phyloP scores from a whole-genome alignment of 805 yeast genomes.

The Wickerhamomyces ciferrii region DNA sequence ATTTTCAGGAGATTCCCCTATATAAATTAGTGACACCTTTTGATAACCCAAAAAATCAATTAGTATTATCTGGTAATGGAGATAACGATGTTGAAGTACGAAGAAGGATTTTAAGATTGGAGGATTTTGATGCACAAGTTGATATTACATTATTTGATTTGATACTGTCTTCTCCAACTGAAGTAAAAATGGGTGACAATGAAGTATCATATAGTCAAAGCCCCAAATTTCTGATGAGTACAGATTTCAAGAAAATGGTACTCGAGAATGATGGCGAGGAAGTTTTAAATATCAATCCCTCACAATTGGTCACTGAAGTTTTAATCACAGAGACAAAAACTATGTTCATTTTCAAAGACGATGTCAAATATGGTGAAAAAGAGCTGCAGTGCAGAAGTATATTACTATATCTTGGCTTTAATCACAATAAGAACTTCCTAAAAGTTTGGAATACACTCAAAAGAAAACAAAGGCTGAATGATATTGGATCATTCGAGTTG shows the following conservation, averaged over 20 bases:
- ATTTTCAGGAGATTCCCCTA: background rate
- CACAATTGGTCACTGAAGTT: background rate
- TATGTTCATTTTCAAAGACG: background rate
- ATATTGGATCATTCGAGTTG: background rate
- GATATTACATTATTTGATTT: background rate
- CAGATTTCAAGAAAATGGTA: background rate
- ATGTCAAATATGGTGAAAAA: background rate
- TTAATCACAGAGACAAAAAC: background rate
- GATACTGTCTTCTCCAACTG: background rate
- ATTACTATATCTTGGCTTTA: background rate
- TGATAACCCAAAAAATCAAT: background rate
- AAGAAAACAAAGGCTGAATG: too few species aligned
- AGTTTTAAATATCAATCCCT: background rate
- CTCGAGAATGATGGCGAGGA: background rate
- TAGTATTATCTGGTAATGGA: background rate
- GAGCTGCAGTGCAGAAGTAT: background rate
- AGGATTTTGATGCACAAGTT: background rate
- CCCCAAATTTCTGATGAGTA: background rate
- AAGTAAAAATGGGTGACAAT: background rate
- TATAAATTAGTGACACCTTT: background rate
- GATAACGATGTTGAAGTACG: background rate
- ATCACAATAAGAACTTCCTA: background rate
- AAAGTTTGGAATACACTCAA: background rate
- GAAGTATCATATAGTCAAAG: background rate
- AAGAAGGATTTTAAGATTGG: too few species aligned